phyloP scores from a whole-genome alignment of 1,284 basidiomycete species.

The Apiotrichum porosum region DNA sequence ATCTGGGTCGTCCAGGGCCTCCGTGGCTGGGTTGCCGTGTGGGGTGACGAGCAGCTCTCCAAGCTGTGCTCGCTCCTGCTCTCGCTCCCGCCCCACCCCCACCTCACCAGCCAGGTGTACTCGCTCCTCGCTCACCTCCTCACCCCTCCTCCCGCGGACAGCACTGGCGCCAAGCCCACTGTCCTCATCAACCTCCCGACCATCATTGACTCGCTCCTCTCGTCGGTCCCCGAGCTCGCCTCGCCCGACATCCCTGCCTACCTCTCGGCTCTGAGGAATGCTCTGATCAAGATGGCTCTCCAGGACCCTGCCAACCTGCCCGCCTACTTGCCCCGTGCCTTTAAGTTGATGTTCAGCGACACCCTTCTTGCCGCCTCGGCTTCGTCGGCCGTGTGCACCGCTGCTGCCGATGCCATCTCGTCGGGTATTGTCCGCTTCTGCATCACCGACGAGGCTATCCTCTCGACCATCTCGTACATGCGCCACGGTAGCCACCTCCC shows the following conservation, averaged over 20 bases:
- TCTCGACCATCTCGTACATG: conserved; percentile 51
- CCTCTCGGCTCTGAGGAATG: conserved; percentile 57
- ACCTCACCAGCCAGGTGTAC: conserved; percentile 77
- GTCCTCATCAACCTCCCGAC: conserved; percentile 56
- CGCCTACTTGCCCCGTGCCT: conserved; percentile 60
- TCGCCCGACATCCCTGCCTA: conserved; percentile 50
- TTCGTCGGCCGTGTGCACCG: conserved; percentile 49
- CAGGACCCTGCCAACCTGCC: conserved; percentile 37
- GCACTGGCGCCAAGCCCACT: conserved; percentile 30
- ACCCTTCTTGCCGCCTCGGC: conserved; percentile 49
- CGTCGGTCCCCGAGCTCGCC: conserved; percentile 63
- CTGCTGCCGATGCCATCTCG: conserved; percentile 59
- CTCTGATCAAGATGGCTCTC: conserved; percentile 43
- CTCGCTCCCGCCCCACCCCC: conserved; percentile 71
- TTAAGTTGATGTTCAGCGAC: conserved; percentile 70
- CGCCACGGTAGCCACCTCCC: conserved; percentile 36
- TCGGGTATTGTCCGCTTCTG: conserved; percentile 60
- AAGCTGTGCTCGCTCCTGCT: conserved; percentile 66
- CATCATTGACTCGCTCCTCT: conserved; percentile 67
- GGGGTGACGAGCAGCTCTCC: conserved; percentile 65
- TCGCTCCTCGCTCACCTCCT: conserved; percentile 72
- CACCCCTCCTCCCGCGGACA: conserved; percentile 48
- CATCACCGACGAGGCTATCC: conserved; percentile 61
- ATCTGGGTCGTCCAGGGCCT: conserved; percentile 74
- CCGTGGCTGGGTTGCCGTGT: conserved; percentile 59